phyloP scores from a whole-genome alignment of 2,329 filamentous ascomycete genomes.

The Teratosphaeria gauchensis region DNA sequence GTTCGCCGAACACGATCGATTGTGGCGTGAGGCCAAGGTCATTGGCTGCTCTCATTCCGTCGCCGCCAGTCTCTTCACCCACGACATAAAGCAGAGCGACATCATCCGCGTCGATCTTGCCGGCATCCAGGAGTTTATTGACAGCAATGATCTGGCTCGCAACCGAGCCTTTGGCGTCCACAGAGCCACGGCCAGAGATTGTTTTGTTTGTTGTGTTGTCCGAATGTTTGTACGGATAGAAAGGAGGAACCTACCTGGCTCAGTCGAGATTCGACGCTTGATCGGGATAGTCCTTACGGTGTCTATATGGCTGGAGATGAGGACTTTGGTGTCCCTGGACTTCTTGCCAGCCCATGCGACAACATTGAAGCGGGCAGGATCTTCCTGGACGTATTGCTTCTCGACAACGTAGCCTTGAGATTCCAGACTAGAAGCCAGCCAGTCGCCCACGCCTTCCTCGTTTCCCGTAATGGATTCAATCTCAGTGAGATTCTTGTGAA shows the following conservation, averaged over 20 bases:
- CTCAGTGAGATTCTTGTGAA: constrained; percentile 67
- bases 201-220: constrained; percentile 28
- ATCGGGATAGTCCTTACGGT: constrained; percentile 36
- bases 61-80: constrained; percentile 71
- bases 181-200: constrained; percentile 58
- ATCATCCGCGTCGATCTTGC: constrained; percentile 33
- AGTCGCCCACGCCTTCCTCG: constrained; percentile 59
- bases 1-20: constrained; percentile 83
- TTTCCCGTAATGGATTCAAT: constrained; percentile 62
- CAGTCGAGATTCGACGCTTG: neutral
- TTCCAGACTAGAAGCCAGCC: constrained; percentile 58
- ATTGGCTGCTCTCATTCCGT: constrained; percentile 61
- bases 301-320: constrained; percentile 78
- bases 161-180: constrained; percentile 51
- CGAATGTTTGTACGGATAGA: constrained; percentile 53
- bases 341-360: constrained; percentile 52
- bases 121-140: constrained; percentile 37
- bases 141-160: constrained; percentile 66
- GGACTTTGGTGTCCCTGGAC: constrained; percentile 45
- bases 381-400: constrained; percentile 41
- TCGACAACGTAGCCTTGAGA: constrained; percentile 53
- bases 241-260: constrained; percentile 49
- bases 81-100: constrained; percentile 55
- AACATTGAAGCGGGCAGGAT: constrained; percentile 58
- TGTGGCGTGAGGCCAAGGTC: constrained; percentile 39